phyloP scores from a whole-genome alignment of 805 yeast genomes.

The Starmerella bombi region DNA sequence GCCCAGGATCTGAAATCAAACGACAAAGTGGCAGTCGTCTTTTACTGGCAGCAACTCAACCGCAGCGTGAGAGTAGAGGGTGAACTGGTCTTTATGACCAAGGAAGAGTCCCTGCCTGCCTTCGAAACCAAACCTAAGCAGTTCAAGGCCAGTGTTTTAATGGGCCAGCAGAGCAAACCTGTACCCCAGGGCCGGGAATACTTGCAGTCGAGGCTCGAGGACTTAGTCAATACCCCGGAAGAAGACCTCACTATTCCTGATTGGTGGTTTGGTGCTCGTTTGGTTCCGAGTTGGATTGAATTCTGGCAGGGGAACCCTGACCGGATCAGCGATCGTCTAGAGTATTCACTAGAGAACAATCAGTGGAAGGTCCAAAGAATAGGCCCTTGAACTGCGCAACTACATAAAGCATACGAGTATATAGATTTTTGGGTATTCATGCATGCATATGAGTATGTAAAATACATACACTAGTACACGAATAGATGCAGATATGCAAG shows the following conservation, averaged over 20 bases:
- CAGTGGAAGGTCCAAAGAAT: slow-evolving; percentile 55
- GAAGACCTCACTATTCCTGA: slow-evolving; percentile 76
- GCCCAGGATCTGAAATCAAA: slow-evolving; percentile 55
- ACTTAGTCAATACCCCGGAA: slow-evolving; percentile 43
- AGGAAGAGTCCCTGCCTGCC: slow-evolving; percentile 61
- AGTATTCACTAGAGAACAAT: slow-evolving; percentile 43
- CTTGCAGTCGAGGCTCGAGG: slow-evolving; percentile 40
- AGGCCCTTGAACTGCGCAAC: slow-evolving; percentile 46
- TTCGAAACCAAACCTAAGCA: slow-evolving; percentile 82
- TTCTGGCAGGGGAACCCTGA: slow-evolving; percentile 94
- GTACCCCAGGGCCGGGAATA: slow-evolving; percentile 42
- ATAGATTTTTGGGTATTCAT: neutral
- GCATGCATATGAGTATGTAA: too few species aligned
- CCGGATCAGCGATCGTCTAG: slow-evolving; percentile 78
- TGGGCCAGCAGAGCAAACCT: slow-evolving; percentile 69
- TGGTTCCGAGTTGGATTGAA: slow-evolving; percentile 79
- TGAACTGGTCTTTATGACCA: slow-evolving; percentile 49
- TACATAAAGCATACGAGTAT: neutral
- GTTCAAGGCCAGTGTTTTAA: slow-evolving; percentile 89
- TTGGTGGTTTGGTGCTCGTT: slow-evolving; percentile 85
- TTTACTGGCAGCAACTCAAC: slow-evolving; percentile 83
- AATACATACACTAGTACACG: too few species aligned
- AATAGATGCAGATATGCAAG: too few species aligned
- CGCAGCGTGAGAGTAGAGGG: slow-evolving; percentile 94
- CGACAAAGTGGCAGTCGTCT: slow-evolving; percentile 66